Evolutionary conservation across 163 green algal species (phyloP).

Genomic region (Volvox carteri): DNA sequence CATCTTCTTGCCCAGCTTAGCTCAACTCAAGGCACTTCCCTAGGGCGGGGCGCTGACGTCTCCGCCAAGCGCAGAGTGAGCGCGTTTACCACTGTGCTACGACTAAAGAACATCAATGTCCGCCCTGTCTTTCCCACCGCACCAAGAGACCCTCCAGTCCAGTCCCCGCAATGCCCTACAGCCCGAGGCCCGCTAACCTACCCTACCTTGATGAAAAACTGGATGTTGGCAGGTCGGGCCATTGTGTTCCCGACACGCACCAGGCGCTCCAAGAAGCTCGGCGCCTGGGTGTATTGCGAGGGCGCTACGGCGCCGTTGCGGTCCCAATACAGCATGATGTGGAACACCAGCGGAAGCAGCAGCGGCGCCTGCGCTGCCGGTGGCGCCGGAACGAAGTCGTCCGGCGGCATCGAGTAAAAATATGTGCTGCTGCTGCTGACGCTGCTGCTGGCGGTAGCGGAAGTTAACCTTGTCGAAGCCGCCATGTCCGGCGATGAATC

Average conservation of each 20-base stretch:
- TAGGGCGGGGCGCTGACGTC: too few species aligned
- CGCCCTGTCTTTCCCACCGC: too few species aligned
- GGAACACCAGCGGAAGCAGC: neutral
- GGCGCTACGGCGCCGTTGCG: neutral
- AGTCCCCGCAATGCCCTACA: too few species aligned
- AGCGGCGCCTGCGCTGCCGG: neutral
- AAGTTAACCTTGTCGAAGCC: too few species aligned
- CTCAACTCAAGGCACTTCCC: too few species aligned
- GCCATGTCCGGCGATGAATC: too few species aligned
- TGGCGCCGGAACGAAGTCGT: neutral
- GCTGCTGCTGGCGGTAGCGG: neutral
- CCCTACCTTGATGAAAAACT: constrained; percentile 26
- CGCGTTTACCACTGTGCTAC: too few species aligned
- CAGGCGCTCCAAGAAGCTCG: neutral
- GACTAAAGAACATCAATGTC: too few species aligned
- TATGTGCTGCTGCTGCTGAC: neutral
- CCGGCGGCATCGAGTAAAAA: neutral
- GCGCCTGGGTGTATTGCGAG: neutral
- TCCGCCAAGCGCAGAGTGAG: too few species aligned
- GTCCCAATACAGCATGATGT: neutral
- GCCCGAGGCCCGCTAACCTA: too few species aligned
- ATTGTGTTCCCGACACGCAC: neutral
- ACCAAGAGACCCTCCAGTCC: too few species aligned
- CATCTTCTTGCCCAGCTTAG: too few species aligned
- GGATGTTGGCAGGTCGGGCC: constrained; percentile 22